Base-by-base conservation (phyloP, 2,329 filamentous ascomycete species). In the Trichoderma gracile region DNA sequence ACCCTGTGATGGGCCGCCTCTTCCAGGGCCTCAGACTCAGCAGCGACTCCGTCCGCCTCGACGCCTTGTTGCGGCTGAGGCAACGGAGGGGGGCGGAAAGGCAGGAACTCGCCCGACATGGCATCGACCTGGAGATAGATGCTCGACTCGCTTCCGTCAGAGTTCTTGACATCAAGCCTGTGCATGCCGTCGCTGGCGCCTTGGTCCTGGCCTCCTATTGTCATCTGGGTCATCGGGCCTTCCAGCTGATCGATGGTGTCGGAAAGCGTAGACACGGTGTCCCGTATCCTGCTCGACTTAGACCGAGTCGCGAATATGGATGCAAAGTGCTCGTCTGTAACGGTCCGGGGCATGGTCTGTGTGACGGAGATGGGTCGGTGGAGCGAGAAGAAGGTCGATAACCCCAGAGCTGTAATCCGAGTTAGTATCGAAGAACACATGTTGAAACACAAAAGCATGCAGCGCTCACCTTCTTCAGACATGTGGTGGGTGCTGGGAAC, bases 311-410 rank as follows among this genome's bases (percentile, higher is more conserved):
- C 82, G 77, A 98, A 98, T 73, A 99, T 93, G 73, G 89, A 84
- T 67, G 91, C 89, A 77, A 98, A 97, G 56, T 89, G 84, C 73
- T 91, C 89, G 67, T 89, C 82, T 59, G 85, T 87, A 52, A 93
- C 84, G 21, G 84, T 81, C 71, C 86, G 87, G 63, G 90, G 95
- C 73, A 97, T 89, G 69, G 89, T 89, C 71, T 89, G 88, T 56
- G 89, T 93, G 69, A 97, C 87, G 63, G 92, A 96, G 73, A 99
- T 94, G 52, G 95, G 95, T 67, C 95, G 89, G 79, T 99, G 92
- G 69, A 96, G 89, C 68, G 93, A 96, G 82, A 98, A 98, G 83
- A 99, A 98, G 66, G 90, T 90, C 8, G 94, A 95, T 52, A 97
- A 82, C 68, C 90, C 89, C 67, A 98, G 84, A 73, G 96, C 95